phyloP scores from a whole-genome alignment of 768 basidiomycete genomes.

The Mycena sanguinolenta region DNA sequence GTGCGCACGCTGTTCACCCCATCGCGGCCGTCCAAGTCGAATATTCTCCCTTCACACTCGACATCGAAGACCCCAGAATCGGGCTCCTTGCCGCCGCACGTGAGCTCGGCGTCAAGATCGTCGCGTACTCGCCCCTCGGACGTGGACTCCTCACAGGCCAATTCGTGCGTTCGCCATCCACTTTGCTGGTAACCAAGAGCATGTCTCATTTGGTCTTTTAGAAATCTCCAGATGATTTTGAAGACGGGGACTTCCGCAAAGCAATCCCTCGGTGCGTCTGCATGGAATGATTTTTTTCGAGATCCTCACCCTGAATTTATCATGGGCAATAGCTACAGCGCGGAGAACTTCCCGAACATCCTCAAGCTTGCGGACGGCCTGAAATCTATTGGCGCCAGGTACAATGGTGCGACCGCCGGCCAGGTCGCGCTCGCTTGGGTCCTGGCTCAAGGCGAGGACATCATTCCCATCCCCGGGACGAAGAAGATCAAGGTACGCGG shows the following conservation, averaged over 20 bases:
- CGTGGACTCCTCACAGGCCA: conserved; percentile 54
- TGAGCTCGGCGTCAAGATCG: conserved; percentile 52
- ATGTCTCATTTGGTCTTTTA: neutral
- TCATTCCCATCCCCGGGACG: neutral
- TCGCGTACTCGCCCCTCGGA: conserved; percentile 56
- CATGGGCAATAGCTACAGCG: neutral
- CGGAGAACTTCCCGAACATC: conserved; percentile 1
- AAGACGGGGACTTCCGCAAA: neutral
- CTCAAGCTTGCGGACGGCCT: neutral
- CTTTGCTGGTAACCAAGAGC: neutral
- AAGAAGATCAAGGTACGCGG: neutral
- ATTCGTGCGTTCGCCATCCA: conserved; percentile 41
- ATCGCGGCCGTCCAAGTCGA: neutral
- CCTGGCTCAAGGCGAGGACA: neutral
- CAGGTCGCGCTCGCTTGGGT: neutral
- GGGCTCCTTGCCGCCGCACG: conserved; percentile 43
- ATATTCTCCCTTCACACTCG: conserved; percentile 1
- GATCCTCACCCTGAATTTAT: neutral
- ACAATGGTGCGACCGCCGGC: neutral
- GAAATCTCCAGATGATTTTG: neutral
- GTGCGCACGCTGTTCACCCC: neutral
- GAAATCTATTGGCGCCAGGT: neutral
- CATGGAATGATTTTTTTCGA: neutral
- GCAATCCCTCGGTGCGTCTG: neutral
- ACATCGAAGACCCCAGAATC: conserved; percentile 45